Evolutionary conservation across 768 basidiomycete species (phyloP), one percentile per base, ranked within the genome.

Genomic region (Phylloporus sp.): DNA sequence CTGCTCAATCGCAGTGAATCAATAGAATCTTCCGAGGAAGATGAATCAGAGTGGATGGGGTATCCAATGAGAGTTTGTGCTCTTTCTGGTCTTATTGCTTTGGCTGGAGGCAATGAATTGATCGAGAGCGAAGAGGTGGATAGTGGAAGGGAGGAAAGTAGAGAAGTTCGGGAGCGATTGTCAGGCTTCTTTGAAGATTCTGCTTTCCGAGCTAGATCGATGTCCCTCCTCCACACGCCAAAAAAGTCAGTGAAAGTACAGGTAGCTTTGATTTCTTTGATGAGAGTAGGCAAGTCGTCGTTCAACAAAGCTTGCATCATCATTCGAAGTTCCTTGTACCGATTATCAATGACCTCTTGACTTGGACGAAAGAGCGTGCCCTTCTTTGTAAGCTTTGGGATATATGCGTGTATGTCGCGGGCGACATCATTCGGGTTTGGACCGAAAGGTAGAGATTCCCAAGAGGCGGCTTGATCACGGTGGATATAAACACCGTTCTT

Each of bases 361-460:
- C 79, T 86, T 1, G 82, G 75, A 23, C 82, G 78, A 64, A 91
- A 91, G 33, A 91, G 55, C 0, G 81, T 81, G 4, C 78, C 82
- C 58, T 82, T 86, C 66, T 82, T 86, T 3, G 79, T 77, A 32
- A 91, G 72, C 44, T 71, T 72, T 17, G 89, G 89, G 3, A 91
- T 60, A 56, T 80, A 66, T 6, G 75, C 55, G 56, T 89, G 86
- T 33, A 90, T 74, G 49, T 86, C 78, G 41, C 71, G 76, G n/a
- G 81, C 80, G 34, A 90, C 76, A 13, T 82, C 81, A 38, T 76
- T 78, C 6, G 86, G 86, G 56, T 87, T 76, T n/a, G 88, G 88
- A 8, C 87, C 89, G 7, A 85, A 84, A 11, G 89, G 89, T 17
- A 91, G 74, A 1, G 87, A 90, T 42, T 90, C 89, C 72, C 84